Evolutionary conservation across 345 rosid genomes (phyloP).

Genomic region (Iberis pinnata): DNA sequence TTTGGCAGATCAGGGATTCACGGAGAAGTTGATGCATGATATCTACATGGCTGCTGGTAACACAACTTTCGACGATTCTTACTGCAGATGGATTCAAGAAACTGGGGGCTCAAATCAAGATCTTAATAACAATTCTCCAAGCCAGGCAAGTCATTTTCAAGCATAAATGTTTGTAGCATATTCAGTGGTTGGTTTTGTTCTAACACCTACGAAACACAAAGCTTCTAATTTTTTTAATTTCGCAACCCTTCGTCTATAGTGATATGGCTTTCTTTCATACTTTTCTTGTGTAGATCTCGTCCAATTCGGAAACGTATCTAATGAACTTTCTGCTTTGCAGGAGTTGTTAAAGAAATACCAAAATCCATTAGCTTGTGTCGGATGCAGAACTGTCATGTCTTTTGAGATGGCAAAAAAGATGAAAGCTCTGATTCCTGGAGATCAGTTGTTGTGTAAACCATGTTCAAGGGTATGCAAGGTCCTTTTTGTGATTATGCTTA

Average conservation of each 20-base stretch:
- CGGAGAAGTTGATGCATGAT: constrained; percentile 79
- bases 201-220: too few relatives aligned
- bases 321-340: constrained; percentile 33
- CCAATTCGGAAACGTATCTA: neutral
- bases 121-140: constrained; percentile 35
- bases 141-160: constrained; percentile 78
- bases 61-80: constrained; percentile 48
- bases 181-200: too few relatives aligned
- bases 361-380: constrained; percentile 45
- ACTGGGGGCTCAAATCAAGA: constrained; percentile 63
- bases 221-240: too few relatives aligned
- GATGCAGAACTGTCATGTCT: constrained; percentile 56
- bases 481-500: constrained; percentile 7
- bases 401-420: constrained; percentile 44
- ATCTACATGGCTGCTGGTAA: constrained; percentile 81
- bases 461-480: constrained; percentile 62
- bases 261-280: too few relatives aligned
- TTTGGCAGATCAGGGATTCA: constrained; percentile 89
- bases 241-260: too few relatives aligned
- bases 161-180: too few relatives aligned
- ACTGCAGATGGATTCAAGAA: constrained; percentile 59
- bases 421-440: constrained; percentile 42
- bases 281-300: too few relatives aligned
- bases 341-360: constrained; percentile 35
- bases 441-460: constrained; percentile 59